Conservation (phyloP, 768 basidiomycete genomes). For the Gelatoporia subvermispora region DNA sequence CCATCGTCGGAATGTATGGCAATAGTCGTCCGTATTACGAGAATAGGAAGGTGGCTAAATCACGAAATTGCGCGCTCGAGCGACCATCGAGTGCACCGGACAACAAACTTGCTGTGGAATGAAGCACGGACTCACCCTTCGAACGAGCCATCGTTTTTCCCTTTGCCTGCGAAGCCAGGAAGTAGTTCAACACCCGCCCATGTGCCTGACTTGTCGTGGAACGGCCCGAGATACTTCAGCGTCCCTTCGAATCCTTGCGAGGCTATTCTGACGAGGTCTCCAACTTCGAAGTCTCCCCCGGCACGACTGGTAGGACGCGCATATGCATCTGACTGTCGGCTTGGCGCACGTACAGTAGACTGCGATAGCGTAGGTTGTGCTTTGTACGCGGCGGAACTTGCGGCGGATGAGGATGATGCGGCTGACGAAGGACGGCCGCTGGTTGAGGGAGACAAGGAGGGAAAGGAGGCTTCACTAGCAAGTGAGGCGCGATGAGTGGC, state of each 20-base stretch:
- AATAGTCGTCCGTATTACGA: too few relatives aligned
- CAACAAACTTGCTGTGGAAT: too few relatives aligned
- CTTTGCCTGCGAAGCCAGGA: constrained; percentile 82
- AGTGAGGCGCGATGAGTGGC: constrained; percentile 55
- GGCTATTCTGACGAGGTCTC: constrained; percentile 83
- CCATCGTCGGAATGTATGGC: too few relatives aligned
- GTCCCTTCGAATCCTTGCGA: constrained; percentile 85
- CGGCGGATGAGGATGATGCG: constrained; percentile 48
- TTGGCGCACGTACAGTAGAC: constrained; percentile 57
- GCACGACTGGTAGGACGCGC: constrained; percentile 42
- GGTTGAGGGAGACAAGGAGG: constrained; percentile 43
- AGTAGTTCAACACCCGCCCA: constrained; percentile 94
- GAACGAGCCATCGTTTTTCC: constrained; percentile 93
- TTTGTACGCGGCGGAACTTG: constrained; percentile 27
- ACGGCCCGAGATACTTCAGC: constrained; percentile 75
- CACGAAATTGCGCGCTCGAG: too few relatives aligned
- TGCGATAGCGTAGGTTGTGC: constrained; percentile 32
- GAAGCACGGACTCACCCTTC: constrained; percentile 86
- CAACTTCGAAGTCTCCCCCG: constrained; percentile 53
- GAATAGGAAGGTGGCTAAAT: too few relatives aligned
- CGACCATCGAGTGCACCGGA: too few relatives aligned
- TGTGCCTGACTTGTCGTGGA: constrained; percentile 82
- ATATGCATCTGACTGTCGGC: constrained; percentile 62
- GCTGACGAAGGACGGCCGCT: constrained; percentile 58
- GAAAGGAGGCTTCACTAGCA: constrained; percentile 32